Evolutionary conservation across 78 protist genomes (phyloP).

Genomic region (Capsaspora owczarzaki): DNA sequence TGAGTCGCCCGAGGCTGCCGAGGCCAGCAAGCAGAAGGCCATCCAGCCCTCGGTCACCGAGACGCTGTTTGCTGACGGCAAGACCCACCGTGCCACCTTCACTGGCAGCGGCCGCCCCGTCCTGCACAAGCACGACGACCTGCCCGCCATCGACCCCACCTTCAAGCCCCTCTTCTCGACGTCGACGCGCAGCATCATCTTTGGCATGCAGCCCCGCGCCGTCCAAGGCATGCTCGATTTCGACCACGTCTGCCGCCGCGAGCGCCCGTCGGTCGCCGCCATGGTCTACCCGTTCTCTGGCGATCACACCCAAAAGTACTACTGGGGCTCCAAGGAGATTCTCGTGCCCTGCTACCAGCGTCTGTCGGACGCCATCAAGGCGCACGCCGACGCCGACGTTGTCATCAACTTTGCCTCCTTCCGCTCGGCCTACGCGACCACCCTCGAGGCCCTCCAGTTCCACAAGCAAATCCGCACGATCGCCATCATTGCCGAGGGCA

Average conservation of each 20-base stretch:
- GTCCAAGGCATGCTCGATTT: slow-evolving; percentile 78
- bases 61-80: not conserved
- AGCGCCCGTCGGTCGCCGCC: slow-evolving; percentile 80
- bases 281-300: slow-evolving; percentile 63
- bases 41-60: not conserved
- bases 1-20: not conserved
- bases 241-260: slow-evolving; percentile 74
- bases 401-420: slow-evolving; percentile 85
- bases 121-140: not conserved
- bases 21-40: not conserved
- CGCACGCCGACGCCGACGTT: slow-evolving; percentile 62
- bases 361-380: slow-evolving; percentile 47
- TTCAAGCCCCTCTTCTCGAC: slow-evolving; percentile 11
- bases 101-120: not conserved
- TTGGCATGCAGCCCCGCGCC: slow-evolving; percentile 51
- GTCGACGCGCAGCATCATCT: slow-evolving; percentile 30
- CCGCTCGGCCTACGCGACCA: slow-evolving; percentile 70
- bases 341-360: slow-evolving; percentile 61
- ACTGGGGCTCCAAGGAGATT: slow-evolving; percentile 80
- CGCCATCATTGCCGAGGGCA: slow-evolving; percentile 85
- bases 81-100: not conserved
- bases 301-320: slow-evolving; percentile 69
- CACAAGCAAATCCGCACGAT: slow-evolving; percentile 36
- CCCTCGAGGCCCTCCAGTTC: slow-evolving; percentile 61
- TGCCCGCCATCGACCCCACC: not conserved